phyloP scores from a whole-genome alignment of 192 early-diverging fungal species.

The Coemansia pectinata region DNA sequence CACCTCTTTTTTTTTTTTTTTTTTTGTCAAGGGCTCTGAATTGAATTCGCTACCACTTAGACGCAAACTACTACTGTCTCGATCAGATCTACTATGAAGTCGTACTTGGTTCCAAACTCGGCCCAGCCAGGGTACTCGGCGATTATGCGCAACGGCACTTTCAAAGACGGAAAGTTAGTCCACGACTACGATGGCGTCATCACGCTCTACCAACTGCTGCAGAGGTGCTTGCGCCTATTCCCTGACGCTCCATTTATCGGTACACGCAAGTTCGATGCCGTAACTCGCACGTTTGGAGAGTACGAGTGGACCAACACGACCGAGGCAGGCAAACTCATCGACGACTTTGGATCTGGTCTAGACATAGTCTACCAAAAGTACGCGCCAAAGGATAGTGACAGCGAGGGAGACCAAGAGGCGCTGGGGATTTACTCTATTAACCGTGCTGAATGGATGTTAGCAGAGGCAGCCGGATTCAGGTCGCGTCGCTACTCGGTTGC shows the following conservation, averaged over 20 bases:
- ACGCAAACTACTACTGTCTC: neutral
- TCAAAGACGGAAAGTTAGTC: conserved; percentile 24
- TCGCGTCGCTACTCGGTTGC: conserved; percentile 69
- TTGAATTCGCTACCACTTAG: neutral
- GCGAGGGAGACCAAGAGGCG: conserved; percentile 27
- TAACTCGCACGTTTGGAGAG: conserved; percentile 57
- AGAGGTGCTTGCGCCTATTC: conserved; percentile 40
- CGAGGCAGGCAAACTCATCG: conserved; percentile 60
- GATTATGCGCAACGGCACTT: conserved; percentile 26
- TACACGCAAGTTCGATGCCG: conserved; percentile 59
- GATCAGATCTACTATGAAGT: neutral
- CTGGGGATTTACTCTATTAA: conserved; percentile 79
- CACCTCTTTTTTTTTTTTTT: neutral
- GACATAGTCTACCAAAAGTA: conserved; percentile 60
- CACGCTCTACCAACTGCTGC: conserved; percentile 45
- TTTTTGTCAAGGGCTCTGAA: neutral
- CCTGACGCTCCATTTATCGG: conserved; percentile 61
- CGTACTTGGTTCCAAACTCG: conserved; percentile 35
- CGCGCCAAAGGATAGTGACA: neutral
- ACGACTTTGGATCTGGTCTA: conserved; percentile 69
- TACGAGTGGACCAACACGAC: conserved; percentile 70
- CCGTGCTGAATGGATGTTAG: conserved; percentile 72
- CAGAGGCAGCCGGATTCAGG: conserved; percentile 66
- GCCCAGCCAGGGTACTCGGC: conserved; percentile 48
- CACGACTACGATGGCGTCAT: conserved; percentile 15